Base-by-base conservation (phyloP, 352 stramenopile genomes). In the Globisporangium spinosum region DNA sequence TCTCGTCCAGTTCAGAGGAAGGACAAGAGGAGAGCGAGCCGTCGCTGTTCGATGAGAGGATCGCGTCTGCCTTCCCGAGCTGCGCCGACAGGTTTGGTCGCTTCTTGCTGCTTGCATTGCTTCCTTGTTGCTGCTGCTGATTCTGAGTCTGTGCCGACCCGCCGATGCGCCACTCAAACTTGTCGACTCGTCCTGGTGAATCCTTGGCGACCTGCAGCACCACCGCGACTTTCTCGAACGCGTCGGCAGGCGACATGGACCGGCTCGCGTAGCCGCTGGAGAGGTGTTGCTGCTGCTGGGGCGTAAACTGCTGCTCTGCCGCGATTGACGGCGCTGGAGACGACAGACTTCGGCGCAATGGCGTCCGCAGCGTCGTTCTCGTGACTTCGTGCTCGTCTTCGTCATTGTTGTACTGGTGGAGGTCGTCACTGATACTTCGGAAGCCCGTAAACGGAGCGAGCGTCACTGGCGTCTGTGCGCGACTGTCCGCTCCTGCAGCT, bases 151-250 rank as follows among this genome's bases (percentile, higher is more conserved):
- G 54, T 22, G 55, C 22, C 1, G 56, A 62, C 12, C 67, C 60
- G 62, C 67, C 62, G 62, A 89, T 79, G 17, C 77, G 85, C 57
- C 79, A 84, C 47, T 84, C 75, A 20, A 92, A 73, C 68, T 86
- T 89, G 64, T 85, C 85, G 38, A 92, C 74, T 60, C 82, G 80
- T 12, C 74, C 76, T 17, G 82, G 80, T 15, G 80, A 79, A n/a
- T 76, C 77, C 34, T 85, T 87, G 27, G 70, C 79, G 8, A 73
- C 69, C 49, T 80, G 83, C 13, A 79, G 62, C 1, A 70, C 58
- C 23, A 75, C 70, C 35, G 76, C 64, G 51, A 87, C 78, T 51
- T 92, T 92, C 43, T 92, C 80, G 22, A 92, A 68, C 38, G 82
- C 74, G 58, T 87, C 76, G 5, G 81, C 81, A 13, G 83, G 81